Conservation (phyloP, 176 grass and related monocot genomes). For the Phoenix dactylifera region DNA sequence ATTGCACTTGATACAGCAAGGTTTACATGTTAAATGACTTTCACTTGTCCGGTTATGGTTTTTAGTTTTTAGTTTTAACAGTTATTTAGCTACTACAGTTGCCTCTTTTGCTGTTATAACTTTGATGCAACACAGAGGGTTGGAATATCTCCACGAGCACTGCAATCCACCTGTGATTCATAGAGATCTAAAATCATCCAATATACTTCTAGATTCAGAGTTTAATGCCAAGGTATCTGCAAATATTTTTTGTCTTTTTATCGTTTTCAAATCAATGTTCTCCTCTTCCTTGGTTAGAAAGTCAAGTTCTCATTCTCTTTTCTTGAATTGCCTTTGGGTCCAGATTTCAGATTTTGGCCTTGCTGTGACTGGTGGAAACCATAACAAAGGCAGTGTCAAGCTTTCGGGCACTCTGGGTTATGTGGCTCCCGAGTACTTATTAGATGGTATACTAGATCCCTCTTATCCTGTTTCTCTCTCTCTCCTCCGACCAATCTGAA, state of each 20-base stretch:
- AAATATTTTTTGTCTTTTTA: neutral
- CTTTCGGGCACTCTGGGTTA: constrained; percentile 94
- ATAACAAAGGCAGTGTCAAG: constrained; percentile 54
- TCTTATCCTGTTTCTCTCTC: neutral
- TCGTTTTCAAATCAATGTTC: too few relatives aligned
- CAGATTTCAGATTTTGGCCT: constrained; percentile 99
- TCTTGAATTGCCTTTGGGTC: constrained; percentile 5
- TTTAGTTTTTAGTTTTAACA: too few relatives aligned
- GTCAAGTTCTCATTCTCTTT: too few relatives aligned
- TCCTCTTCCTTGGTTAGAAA: too few relatives aligned
- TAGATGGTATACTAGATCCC: constrained; percentile 48
- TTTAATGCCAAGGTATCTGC: constrained; percentile 72
- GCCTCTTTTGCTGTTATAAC: neutral
- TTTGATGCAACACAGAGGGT: constrained; percentile 49
- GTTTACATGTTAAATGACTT: constrained; percentile 26
- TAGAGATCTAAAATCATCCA: constrained; percentile 98
- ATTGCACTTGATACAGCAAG: constrained; percentile 86
- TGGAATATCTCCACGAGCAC: constrained; percentile 98
- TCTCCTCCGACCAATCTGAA: too few relatives aligned
- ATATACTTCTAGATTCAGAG: constrained; percentile 89
- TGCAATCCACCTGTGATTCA: constrained; percentile 81
- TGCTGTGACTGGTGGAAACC: constrained; percentile 55
- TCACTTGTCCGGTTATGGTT: too few relatives aligned
- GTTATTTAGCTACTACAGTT: too few relatives aligned
- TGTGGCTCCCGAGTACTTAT: constrained; percentile 88